Conservation (phyloP, 306 rosid genomes). For the Heteromeles arbutifolia region DNA sequence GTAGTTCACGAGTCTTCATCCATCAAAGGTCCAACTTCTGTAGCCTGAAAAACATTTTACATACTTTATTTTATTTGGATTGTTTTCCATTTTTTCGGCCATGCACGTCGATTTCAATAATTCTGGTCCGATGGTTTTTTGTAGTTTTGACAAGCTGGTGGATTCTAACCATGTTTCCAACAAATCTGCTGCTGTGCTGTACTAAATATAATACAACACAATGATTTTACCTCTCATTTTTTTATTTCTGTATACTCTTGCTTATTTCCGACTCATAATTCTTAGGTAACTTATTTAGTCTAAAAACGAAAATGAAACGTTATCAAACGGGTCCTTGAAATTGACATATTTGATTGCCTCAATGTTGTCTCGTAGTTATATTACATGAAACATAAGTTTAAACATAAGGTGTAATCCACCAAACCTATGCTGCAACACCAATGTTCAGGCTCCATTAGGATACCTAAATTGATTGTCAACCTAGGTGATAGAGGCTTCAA, state of each 20-base stretch:
- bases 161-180: neutral
- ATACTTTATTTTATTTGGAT: neutral
- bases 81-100: slow-evolving; percentile 17
- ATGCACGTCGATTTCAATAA: slow-evolving; percentile 16
- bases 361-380: too few species aligned
- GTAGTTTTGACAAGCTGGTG: neutral
- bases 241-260: too few species aligned
- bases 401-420: neutral
- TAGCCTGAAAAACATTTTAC: neutral
- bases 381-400: neutral
- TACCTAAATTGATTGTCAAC: neutral
- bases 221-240: too few species aligned
- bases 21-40: neutral
- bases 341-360: neutral
- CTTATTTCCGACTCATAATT: too few species aligned
- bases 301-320: too few species aligned
- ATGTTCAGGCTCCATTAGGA: neutral
- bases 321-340: neutral
- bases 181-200: neutral
- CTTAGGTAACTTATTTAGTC: too few species aligned
- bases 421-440: too few species aligned
- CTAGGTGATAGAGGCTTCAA: too few species aligned
- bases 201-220: neutral
- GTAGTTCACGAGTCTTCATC: slow-evolving; percentile 28
- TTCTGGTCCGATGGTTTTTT: neutral